Conservation (phyloP, 352 stramenopile species). For the Pythium vanterpoolii region DNA sequence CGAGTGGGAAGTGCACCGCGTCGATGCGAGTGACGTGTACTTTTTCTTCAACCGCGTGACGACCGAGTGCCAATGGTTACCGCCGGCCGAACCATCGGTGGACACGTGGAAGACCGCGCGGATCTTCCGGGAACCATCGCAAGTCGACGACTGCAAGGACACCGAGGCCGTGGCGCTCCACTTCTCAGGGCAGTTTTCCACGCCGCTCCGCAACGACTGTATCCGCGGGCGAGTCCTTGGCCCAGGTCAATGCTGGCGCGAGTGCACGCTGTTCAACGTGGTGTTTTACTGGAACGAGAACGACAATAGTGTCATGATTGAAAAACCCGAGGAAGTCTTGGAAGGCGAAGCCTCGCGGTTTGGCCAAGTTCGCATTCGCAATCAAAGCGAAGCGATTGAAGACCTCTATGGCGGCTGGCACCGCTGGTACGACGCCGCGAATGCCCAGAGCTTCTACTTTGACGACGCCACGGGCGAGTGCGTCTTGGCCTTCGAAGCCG, state of each 20-base stretch:
- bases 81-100: conserved; percentile 28
- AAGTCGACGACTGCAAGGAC: conserved; percentile 50
- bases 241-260: conserved; percentile 41
- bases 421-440: conserved; percentile 56
- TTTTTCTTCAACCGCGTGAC: conserved; percentile 71
- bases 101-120: conserved; percentile 53
- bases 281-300: conserved; percentile 51
- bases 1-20: conserved; percentile 59
- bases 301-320: conserved; percentile 35
- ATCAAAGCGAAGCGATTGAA: conserved; percentile 66
- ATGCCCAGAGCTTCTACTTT: conserved; percentile 61
- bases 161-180: conserved; percentile 33
- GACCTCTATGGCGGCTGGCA: conserved; percentile 37
- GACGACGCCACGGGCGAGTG: conserved; percentile 62
- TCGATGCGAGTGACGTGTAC: conserved; percentile 55
- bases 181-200: conserved; percentile 39
- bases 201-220: conserved; percentile 37
- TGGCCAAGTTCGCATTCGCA: conserved; percentile 43
- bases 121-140: conserved; percentile 43
- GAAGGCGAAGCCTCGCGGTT: conserved; percentile 50
- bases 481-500: conserved; percentile 50
- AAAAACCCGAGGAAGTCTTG: conserved; percentile 55
- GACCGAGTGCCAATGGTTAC: conserved; percentile 56
- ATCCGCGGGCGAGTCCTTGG: conserved; percentile 40
- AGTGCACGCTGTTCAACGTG: conserved; percentile 44